Conservation (phyloP, 2,329 filamentous ascomycete genomes). For the Cytospora schulzeri region DNA sequence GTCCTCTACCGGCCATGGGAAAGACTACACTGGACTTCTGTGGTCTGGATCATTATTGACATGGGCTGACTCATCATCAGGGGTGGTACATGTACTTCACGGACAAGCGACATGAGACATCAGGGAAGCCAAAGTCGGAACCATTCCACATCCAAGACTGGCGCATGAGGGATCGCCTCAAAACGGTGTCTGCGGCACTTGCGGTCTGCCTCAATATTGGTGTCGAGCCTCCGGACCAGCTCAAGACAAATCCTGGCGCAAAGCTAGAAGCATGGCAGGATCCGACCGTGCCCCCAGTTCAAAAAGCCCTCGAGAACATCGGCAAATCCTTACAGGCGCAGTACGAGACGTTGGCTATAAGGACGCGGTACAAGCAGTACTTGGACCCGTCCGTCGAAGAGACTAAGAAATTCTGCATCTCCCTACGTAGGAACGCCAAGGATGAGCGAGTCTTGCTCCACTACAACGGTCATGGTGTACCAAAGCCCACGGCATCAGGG, state of each 20-base stretch:
- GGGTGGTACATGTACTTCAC: slow-evolving; percentile 99
- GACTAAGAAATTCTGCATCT: slow-evolving; percentile 93
- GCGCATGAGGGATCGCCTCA: slow-evolving; percentile 94
- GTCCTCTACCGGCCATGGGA: background rate
- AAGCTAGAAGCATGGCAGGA: slow-evolving; percentile 98
- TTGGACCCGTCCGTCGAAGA: slow-evolving; percentile 96
- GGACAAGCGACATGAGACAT: slow-evolving; percentile 95
- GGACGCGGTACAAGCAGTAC: slow-evolving; percentile 97
- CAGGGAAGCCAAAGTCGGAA: slow-evolving; percentile 77
- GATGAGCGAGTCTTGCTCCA: slow-evolving; percentile 96
- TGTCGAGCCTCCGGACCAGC: slow-evolving; percentile 93
- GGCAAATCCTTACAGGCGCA: slow-evolving; percentile 95
- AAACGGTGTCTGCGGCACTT: slow-evolving; percentile 93
- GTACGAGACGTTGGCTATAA: slow-evolving; percentile 91
- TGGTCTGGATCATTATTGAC: background rate
- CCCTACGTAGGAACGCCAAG: slow-evolving; percentile 86
- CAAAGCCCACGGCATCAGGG: slow-evolving; percentile 90
- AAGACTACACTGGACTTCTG: background rate
- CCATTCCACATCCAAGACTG: slow-evolving; percentile 79
- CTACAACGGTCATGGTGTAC: slow-evolving; percentile 97
- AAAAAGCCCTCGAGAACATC: slow-evolving; percentile 90
- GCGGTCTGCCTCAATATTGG: slow-evolving; percentile 96
- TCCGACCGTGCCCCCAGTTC: slow-evolving; percentile 75
- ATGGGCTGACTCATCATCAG: slow-evolving; percentile 45
- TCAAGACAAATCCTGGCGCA: slow-evolving; percentile 91